phyloP scores from a whole-genome alignment of 2,329 filamentous ascomycete genomes.

The Trichoderma hamatum region DNA sequence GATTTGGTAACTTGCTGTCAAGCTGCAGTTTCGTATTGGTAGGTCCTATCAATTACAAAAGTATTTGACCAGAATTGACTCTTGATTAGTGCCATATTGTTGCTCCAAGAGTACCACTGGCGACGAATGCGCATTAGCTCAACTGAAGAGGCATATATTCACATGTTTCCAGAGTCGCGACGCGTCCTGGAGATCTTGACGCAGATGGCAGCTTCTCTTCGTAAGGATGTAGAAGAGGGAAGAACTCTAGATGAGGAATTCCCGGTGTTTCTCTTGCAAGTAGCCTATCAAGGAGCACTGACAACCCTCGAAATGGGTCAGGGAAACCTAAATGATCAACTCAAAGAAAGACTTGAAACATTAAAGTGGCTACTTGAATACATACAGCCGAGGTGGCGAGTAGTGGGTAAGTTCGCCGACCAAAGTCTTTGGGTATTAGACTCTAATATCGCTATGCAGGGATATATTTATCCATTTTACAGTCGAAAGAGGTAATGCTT shows the following conservation, averaged over 20 bases:
- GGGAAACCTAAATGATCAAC: neutral
- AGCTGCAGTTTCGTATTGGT: slow-evolving; percentile 1
- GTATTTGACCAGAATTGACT: neutral
- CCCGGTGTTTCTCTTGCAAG: neutral
- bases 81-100: neutral
- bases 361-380: neutral
- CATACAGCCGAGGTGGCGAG: neutral
- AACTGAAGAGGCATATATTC: slow-evolving; percentile 1
- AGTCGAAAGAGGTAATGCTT: neutral
- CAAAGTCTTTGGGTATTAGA: neutral
- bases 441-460: neutral
- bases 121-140: neutral
- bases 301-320: neutral
- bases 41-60: neutral
- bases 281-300: neutral
- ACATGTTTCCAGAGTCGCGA: neutral
- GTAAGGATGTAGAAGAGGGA: neutral
- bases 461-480: neutral
- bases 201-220: neutral
- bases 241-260: neutral
- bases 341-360: neutral
- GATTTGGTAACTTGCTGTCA: slow-evolving; percentile 9
- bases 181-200: neutral
- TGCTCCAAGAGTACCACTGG: slow-evolving; percentile 6
- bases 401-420: neutral